Evolutionary conservation across 306 rosid genomes (phyloP).

Genomic region (Alnus rubra): DNA sequence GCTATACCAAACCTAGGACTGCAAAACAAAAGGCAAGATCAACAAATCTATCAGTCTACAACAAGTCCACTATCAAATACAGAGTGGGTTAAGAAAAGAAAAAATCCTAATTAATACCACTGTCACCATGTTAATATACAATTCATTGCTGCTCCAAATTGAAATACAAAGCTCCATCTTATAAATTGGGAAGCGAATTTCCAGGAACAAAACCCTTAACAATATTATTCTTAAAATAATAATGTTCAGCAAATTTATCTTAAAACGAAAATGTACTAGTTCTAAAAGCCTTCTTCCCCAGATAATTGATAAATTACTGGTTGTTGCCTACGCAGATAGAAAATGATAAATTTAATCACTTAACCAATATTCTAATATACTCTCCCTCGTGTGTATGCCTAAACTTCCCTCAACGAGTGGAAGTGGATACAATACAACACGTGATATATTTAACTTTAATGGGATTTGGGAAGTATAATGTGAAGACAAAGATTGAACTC

Average conservation of each 20-base stretch:
- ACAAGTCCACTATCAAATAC: slow-evolving; percentile 18
- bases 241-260: not conserved
- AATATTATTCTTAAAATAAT: not conserved
- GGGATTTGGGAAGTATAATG: too few species aligned
- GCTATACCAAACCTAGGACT: slow-evolving; percentile 99
- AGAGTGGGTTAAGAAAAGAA: not conserved
- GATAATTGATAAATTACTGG: not conserved
- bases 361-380: not conserved
- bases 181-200: not conserved
- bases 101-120: not conserved
- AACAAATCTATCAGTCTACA: slow-evolving; percentile 18
- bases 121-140: not conserved
- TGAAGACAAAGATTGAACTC: too few species aligned
- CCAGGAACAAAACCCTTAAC: not conserved
- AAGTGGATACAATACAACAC: too few species aligned
- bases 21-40: slow-evolving; percentile 36
- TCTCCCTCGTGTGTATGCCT: not conserved
- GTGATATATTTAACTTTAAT: too few species aligned
- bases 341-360: not conserved
- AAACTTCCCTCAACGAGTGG: too few species aligned
- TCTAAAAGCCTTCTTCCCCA: not conserved
- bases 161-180: not conserved
- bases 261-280: not conserved
- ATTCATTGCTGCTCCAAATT: not conserved
- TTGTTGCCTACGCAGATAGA: not conserved